Percentiles rank a stretch among this genome's conserved stretches.
These are phyloP conservation scores for Combretum micranthum DNA, from an alignment of 345 rosid genomes.

Conservation along the genomic window DNA sequence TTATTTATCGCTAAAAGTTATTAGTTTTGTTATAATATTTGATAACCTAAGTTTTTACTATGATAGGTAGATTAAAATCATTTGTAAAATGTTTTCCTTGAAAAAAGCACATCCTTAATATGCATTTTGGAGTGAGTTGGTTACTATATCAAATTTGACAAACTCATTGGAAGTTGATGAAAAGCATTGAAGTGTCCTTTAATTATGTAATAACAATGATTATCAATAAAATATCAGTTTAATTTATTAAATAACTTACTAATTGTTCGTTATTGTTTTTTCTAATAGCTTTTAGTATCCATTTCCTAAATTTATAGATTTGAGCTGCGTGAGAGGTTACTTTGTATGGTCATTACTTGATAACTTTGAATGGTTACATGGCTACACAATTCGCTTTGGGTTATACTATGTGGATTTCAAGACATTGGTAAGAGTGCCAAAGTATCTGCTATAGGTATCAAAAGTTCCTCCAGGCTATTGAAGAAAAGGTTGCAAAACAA, in stretches of 20 bases:
- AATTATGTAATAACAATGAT: not conserved
- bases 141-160: no score
- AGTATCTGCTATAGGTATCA: slow-evolving; percentile 9
- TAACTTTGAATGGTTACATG: slow-evolving; percentile 11
- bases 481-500: no score
- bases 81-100: no score
- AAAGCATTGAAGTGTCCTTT: not conserved
- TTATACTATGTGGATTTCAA: slow-evolving; percentile 8
- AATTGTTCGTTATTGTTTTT: not conserved
- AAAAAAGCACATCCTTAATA: no score
- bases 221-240: not conserved
- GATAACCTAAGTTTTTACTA: no score
- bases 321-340: slow-evolving; percentile 15
- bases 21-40: no score
- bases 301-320: not conserved
- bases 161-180: no score
- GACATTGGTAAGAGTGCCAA: slow-evolving; percentile 3
- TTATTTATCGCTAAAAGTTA: no score
- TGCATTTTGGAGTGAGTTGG: no score
- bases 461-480: not conserved
- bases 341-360: slow-evolving; percentile 16
- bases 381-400: slow-evolving; percentile 10
- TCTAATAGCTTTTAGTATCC: not conserved
- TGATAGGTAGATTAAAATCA: no score
- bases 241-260: not conserved